A percentile compares a stretch with the other conserved stretches of the same genome.
These are phyloP conservation scores for Solanum hybrid DNA, from an alignment of 305 asterid species.

Conservation along the genomic window DNA sequence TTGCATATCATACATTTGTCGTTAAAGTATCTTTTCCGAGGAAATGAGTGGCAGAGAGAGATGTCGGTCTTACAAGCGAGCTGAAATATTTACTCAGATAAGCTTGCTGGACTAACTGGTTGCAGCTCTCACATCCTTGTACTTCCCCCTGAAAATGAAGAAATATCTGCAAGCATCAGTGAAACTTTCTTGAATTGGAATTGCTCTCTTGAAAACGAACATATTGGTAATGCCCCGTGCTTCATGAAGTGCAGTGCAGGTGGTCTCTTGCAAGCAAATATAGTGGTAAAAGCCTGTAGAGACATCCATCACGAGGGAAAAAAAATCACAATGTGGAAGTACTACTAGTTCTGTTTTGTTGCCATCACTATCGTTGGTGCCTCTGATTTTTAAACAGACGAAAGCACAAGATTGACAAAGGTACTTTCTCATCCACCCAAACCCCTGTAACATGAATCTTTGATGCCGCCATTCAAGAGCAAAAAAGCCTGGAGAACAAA, in stretches of 20 bases:
- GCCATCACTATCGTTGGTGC: not conserved
- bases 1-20: not conserved
- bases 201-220: not conserved
- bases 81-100: not conserved
- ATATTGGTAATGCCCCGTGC: not conserved
- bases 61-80: not conserved
- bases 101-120: not conserved
- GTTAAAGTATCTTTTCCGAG: not conserved
- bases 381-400: not conserved
- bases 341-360: not conserved
- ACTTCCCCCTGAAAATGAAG: not conserved
- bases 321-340: not conserved
- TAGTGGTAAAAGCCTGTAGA: not conserved
- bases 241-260: not conserved
- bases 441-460: not conserved
- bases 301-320: not conserved
- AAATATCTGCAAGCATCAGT: not conserved
- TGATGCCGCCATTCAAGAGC: slow-evolving; percentile 38
- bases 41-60: not conserved
- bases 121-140: not conserved
- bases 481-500: slow-evolving; percentile 78
- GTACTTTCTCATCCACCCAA: not conserved
- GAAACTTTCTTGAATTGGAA: not conserved
- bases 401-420: not conserved
- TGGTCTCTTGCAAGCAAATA: not conserved